Conservation (phyloP, 2,329 filamentous ascomycete species). For the Neodidymelliopsis sp. region DNA sequence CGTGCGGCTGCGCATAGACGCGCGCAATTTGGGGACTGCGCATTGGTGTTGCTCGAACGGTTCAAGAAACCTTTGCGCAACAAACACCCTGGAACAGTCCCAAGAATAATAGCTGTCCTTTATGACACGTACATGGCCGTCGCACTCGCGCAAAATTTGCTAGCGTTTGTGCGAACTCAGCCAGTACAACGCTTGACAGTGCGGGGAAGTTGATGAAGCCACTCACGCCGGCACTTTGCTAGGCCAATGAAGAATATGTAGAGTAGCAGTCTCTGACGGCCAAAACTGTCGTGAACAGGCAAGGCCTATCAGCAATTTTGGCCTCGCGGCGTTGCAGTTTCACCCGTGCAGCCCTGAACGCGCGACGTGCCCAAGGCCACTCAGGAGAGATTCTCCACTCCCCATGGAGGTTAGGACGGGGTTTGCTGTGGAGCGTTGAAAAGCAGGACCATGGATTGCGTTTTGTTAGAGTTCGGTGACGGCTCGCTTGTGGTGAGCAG, state of each 20-base stretch:
- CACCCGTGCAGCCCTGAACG: constrained; percentile 16
- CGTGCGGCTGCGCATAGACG: constrained; percentile 19
- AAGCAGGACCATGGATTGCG: constrained; percentile 11
- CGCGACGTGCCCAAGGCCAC: constrained; percentile 6
- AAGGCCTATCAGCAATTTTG: constrained; percentile 12
- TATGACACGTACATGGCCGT: constrained; percentile 7
- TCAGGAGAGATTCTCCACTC: constrained; percentile 4
- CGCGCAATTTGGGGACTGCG: constrained; percentile 16
- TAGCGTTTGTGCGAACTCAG: constrained; percentile 29
- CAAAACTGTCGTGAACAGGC: constrained; percentile 3
- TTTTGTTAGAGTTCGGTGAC: constrained; percentile 17
- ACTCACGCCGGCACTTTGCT: constrained; percentile 20
- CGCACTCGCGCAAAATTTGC: constrained; percentile 21
- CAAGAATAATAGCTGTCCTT: constrained; percentile 12
- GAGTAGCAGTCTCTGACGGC: constrained; percentile 1
- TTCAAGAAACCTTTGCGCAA: background rate
- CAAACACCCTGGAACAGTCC: constrained; percentile 4
- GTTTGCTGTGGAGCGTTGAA: constrained; percentile 18
- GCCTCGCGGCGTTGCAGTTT: constrained; percentile 20
- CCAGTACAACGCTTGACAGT: constrained; percentile 29
- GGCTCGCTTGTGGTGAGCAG: constrained; percentile 29
- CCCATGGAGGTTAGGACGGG: constrained; percentile 15
- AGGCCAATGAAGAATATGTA: constrained; percentile 25
- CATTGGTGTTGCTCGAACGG: background rate
- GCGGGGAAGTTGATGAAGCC: constrained; percentile 40